These are phyloP conservation scores for Solanum clarkiae DNA, from an alignment of 257 asterid genomes.

Conservation along the genomic window DNA sequence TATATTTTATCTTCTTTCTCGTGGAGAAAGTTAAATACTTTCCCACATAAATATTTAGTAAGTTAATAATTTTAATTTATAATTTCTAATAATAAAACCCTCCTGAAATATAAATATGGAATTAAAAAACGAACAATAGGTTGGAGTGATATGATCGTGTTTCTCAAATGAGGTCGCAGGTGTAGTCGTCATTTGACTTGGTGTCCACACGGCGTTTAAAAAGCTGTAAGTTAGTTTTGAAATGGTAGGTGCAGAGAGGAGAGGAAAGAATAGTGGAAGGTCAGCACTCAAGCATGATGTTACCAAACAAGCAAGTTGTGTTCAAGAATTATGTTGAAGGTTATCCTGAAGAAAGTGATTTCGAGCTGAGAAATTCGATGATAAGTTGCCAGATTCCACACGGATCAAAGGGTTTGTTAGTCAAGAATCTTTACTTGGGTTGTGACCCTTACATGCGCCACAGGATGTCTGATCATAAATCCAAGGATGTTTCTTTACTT, in stretches of 20 bases:
- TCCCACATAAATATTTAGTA: too few relatives aligned
- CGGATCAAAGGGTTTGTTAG: slow-evolving; percentile 2
- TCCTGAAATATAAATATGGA: too few relatives aligned
- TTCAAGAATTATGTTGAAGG: background rate
- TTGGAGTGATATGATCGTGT: too few relatives aligned
- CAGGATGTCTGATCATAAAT: background rate
- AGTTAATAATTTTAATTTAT: too few relatives aligned
- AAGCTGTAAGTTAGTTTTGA: background rate
- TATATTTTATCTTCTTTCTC: too few relatives aligned
- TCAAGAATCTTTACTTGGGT: slow-evolving; percentile 7
- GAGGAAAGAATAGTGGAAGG: background rate
- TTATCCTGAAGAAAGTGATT: slow-evolving; percentile 1
- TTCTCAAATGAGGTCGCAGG: too few relatives aligned
- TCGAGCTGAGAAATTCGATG: background rate
- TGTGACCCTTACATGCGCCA: slow-evolving; percentile 13
- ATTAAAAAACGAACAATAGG: too few relatives aligned
- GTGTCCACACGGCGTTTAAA: background rate
- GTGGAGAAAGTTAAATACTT: too few relatives aligned
- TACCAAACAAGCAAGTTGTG: background rate
- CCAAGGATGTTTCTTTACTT: background rate
- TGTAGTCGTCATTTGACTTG: too few relatives aligned
- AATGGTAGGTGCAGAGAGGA: background rate
- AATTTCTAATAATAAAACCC: too few relatives aligned
- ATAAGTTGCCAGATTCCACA: background rate
- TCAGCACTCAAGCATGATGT: background rate